Percentiles rank a stretch among this genome's conserved stretches.
Conservation (phyloP, 169 alveolate species). For the Prorocentrum cordatum region DNA sequence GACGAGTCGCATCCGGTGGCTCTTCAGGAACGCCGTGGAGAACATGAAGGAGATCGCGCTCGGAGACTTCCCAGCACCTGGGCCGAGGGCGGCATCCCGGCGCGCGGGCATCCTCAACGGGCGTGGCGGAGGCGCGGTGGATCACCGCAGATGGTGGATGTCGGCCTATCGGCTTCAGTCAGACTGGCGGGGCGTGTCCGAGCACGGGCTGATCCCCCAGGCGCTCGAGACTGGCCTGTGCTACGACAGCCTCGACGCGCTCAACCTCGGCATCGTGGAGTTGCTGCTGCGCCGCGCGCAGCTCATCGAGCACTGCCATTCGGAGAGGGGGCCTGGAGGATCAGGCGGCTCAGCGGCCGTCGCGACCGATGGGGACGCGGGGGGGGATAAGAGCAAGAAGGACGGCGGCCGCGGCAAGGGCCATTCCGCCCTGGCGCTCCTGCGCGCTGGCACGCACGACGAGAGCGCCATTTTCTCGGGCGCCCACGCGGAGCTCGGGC, state of each 20-base stretch:
- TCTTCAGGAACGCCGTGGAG: too few species aligned
- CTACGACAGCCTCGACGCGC: conserved; percentile 2
- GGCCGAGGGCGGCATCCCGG: too few species aligned
- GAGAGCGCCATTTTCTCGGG: conserved; percentile 3
- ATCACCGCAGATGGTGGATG: conserved; percentile 28
- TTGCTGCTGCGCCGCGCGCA: background rate
- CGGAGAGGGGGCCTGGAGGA: background rate
- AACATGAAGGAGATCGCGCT: too few species aligned
- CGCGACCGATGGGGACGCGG: background rate
- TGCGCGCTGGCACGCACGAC: background rate
- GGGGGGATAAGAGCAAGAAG: background rate
- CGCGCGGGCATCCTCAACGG: conserved; percentile 12
- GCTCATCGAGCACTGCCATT: conserved; percentile 1
- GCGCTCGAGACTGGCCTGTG: background rate
- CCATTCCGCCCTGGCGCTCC: too few species aligned
- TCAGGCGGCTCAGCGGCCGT: background rate
- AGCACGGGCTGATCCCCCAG: background rate
- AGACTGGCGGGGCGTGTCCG: conserved; percentile 20
- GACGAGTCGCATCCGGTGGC: too few species aligned
- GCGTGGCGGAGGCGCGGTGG: conserved; percentile 11
- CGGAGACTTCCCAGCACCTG: too few species aligned
- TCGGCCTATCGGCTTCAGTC: background rate
- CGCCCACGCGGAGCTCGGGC: background rate
- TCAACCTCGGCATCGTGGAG: background rate
- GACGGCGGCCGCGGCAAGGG: too few species aligned